phyloP scores from a whole-genome alignment of 306 rosid species.

The Oxytropis ochrocephala region DNA sequence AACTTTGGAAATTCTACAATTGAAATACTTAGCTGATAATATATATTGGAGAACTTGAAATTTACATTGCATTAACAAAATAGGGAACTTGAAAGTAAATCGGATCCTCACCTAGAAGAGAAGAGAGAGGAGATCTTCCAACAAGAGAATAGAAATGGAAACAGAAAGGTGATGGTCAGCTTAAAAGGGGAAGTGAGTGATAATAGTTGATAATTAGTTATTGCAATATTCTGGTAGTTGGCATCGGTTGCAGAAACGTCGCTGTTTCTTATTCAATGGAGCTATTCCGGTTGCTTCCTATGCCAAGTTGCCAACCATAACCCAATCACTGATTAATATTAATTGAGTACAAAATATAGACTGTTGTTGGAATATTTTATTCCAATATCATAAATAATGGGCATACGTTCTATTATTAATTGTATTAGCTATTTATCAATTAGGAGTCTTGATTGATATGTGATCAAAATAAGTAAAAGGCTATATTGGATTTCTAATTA shows the following conservation, averaged over 20 bases:
- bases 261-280: neutral
- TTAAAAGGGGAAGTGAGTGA: neutral
- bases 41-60: neutral
- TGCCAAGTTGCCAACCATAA: neutral
- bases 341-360: neutral
- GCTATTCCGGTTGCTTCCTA: neutral
- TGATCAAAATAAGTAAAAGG: too few relatives aligned
- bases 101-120: neutral
- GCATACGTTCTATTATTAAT: too few relatives aligned
- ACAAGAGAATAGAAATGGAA: neutral
- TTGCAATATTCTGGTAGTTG: neutral
- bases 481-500: too few relatives aligned
- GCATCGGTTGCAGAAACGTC: constrained; percentile 1
- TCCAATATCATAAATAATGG: too few relatives aligned
- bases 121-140: constrained; percentile 2
- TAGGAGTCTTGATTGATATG: too few relatives aligned
- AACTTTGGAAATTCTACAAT: neutral
- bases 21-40: neutral
- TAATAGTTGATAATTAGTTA: neutral
- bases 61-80: neutral
- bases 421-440: too few relatives aligned
- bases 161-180: neutral
- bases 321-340: neutral
- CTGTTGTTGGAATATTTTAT: too few relatives aligned
- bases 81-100: neutral